Evolutionary conservation across 371 early-diverging fungal species (phyloP).

Genomic region (Rhizoclosmatium hyalinum): DNA sequence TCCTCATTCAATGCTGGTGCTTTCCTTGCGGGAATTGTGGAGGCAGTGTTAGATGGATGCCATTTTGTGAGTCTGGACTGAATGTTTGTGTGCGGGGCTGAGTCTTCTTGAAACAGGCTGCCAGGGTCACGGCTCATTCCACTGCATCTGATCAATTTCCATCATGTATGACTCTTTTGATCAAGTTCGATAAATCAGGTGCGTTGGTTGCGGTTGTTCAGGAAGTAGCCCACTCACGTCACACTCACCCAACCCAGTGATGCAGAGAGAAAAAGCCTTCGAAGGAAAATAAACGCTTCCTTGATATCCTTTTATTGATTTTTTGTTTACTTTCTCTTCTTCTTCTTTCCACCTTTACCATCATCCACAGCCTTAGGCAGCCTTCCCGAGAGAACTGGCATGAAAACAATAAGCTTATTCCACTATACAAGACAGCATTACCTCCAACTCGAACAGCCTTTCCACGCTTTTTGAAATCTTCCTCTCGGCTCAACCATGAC

Average conservation of each 20-base stretch:
- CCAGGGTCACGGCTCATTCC: conserved; percentile 93
- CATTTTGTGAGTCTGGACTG: conserved; percentile 77
- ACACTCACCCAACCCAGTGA: conserved; percentile 29
- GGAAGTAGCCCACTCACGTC: background rate
- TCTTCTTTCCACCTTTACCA: conserved; percentile 39
- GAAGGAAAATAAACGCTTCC: conserved; percentile 33
- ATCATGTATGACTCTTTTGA: conserved; percentile 87
- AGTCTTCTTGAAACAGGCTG: conserved; percentile 68
- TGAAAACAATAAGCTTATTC: background rate
- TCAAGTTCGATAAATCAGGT: conserved; percentile 82
- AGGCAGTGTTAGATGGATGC: conserved; percentile 88
- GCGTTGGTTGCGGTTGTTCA: background rate
- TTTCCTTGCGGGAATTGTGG: conserved; percentile 94
- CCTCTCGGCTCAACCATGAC: conserved; percentile 31
- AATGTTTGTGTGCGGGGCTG: background rate
- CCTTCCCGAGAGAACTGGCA: conserved; percentile 27
- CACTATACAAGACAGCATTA: background rate
- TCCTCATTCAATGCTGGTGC: conserved; percentile 90
- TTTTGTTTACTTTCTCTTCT: conserved; percentile 19
- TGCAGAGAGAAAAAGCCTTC: conserved; percentile 45
- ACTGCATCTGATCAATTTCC: conserved; percentile 91
- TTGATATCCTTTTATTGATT: background rate
- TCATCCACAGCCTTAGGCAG: conserved; percentile 29
- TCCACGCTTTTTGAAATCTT: conserved; percentile 38
- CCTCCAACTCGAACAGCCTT: conserved; percentile 45